These are phyloP conservation scores for Moesziomyces parantarcticus DNA, from an alignment of 1,284 basidiomycete genomes.

Conservation along the genomic window DNA sequence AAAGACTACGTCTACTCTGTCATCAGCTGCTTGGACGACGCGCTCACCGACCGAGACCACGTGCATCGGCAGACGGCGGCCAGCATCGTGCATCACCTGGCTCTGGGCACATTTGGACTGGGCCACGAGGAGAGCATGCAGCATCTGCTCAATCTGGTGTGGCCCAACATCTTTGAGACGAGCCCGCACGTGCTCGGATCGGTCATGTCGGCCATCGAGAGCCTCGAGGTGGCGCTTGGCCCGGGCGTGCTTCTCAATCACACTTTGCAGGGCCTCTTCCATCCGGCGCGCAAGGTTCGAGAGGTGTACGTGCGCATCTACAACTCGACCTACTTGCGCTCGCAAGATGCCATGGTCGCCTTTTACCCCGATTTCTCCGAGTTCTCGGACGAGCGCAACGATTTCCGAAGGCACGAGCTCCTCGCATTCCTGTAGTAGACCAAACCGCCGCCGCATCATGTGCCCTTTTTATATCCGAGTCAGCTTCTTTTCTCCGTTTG, in stretches of 20 bases:
- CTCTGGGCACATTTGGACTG: constrained; percentile 93
- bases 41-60: constrained; percentile 94
- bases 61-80: constrained; percentile 98
- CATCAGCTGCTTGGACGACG: constrained; percentile 96
- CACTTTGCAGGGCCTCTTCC: constrained; percentile 69
- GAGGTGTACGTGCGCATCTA: constrained; percentile 89
- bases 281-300: constrained; percentile 90
- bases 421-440: constrained; percentile 28
- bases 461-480: too few species aligned
- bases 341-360: constrained; percentile 87
- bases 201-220: constrained; percentile 79
- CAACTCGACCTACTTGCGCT: constrained; percentile 77
- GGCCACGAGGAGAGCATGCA: constrained; percentile 98
- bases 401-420: constrained; percentile 62
- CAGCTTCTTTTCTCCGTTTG: too few species aligned
- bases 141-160: constrained; percentile 96
- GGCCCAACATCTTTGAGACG: constrained; percentile 99
- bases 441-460: too few species aligned
- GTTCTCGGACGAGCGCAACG: constrained; percentile 59
- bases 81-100: constrained; percentile 98
- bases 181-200: constrained; percentile 97
- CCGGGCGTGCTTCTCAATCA: constrained; percentile 92
- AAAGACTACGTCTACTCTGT: constrained; percentile 98
- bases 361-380: constrained; percentile 78
- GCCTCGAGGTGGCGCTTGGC: constrained; percentile 93